phyloP scores from a whole-genome alignment of 805 yeast species.

The Candida ulmi region DNA sequence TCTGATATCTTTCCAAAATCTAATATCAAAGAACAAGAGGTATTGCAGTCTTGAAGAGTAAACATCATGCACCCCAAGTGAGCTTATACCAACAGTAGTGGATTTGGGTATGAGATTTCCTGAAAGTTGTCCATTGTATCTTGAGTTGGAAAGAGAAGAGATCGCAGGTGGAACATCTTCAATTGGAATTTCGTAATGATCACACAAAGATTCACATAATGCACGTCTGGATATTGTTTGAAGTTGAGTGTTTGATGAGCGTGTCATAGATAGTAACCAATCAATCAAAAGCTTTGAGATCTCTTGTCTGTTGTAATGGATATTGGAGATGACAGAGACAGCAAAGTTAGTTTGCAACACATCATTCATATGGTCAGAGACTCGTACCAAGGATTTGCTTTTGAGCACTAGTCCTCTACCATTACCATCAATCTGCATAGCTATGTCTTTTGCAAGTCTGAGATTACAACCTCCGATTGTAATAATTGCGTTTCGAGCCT shows the following conservation, averaged over 20 bases:
- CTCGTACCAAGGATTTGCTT: constrained; percentile 21
- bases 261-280: constrained; percentile 44
- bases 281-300: constrained; percentile 38
- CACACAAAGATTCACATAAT: constrained; percentile 40
- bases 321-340: constrained; percentile 45
- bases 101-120: too few species aligned
- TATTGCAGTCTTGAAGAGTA: constrained; percentile 48
- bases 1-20: constrained; percentile 51
- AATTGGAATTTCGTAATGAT: constrained; percentile 13
- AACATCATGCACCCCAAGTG: background rate
- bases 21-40: constrained; percentile 43
- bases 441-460: constrained; percentile 27
- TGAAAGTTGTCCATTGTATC: background rate
- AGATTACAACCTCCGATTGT: constrained; percentile 26
- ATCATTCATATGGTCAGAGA: constrained; percentile 29
- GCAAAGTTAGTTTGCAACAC: constrained; percentile 47
- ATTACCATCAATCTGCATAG: constrained; percentile 39
- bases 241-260: constrained; percentile 31
- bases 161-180: background rate
- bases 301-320: constrained; percentile 46
- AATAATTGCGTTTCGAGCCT: constrained; percentile 44
- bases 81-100: background rate
- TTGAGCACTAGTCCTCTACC: constrained; percentile 47
- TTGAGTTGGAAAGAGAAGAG: background rate
- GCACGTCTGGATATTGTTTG: constrained; percentile 34